These are phyloP conservation scores for Pascua sp. DNA, from an alignment of 1,284 basidiomycete genomes.

Conservation along the genomic window DNA sequence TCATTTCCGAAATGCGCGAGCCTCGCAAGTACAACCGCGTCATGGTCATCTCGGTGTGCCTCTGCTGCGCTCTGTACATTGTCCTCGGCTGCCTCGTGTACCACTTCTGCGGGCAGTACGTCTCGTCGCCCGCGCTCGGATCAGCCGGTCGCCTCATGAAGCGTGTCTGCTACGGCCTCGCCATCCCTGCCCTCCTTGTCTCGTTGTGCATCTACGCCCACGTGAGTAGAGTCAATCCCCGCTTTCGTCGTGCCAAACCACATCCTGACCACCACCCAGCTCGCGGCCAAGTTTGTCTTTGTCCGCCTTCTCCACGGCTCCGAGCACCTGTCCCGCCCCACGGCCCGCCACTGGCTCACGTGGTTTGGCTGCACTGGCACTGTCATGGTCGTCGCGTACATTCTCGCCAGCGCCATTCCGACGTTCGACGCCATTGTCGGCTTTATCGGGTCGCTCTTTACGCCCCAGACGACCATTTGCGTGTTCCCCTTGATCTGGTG, in stretches of 20 bases:
- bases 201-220: slow-evolving; percentile 23
- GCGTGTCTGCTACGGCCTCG: slow-evolving; percentile 47
- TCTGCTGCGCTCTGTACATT: slow-evolving; percentile 36
- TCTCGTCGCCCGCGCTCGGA: slow-evolving; percentile 45
- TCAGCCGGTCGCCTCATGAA: slow-evolving; percentile 46
- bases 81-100: slow-evolving; percentile 28
- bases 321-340: slow-evolving; percentile 26
- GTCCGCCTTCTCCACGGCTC: slow-evolving; percentile 29
- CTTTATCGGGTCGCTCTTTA: slow-evolving; percentile 29
- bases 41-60: slow-evolving; percentile 30
- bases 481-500: slow-evolving; percentile 14
- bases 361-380: slow-evolving; percentile 22
- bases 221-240: background rate
- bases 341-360: slow-evolving; percentile 28
- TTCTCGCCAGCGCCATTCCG: slow-evolving; percentile 9
- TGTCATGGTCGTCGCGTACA: slow-evolving; percentile 3
- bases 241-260: background rate
- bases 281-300: slow-evolving; percentile 37
- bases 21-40: slow-evolving; percentile 30
- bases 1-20: slow-evolving; percentile 34
- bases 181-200: slow-evolving; percentile 39
- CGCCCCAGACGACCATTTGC: slow-evolving; percentile 7
- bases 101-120: slow-evolving; percentile 43
- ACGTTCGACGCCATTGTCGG: slow-evolving; percentile 25
- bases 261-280: slow-evolving; percentile 8